Percentiles rank a stretch among this genome's conserved stretches.
These are phyloP conservation scores for Geotrichum australiense DNA, from an alignment of 1,139 yeast genomes.

Conservation along the genomic window DNA sequence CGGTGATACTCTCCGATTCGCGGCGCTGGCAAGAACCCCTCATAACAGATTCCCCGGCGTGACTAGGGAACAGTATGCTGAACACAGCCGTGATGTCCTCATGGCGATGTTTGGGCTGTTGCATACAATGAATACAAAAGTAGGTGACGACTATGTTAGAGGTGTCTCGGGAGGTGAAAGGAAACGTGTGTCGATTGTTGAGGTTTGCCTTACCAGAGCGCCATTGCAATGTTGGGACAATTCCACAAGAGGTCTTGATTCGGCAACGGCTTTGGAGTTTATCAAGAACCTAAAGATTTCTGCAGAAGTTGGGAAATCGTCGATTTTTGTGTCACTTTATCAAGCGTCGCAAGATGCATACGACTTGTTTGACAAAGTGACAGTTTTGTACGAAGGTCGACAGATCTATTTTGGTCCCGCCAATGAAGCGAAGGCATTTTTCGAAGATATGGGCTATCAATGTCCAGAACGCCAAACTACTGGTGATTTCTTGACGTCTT, in stretches of 20 bases:
- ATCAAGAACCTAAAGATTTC: constrained; percentile 58
- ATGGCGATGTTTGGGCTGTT: constrained; percentile 68
- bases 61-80: constrained; percentile 50
- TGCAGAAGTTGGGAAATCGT: constrained; percentile 50
- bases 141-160: constrained; percentile 62
- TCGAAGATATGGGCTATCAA: constrained; percentile 61
- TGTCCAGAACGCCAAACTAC: constrained; percentile 75
- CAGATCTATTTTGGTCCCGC: constrained; percentile 70
- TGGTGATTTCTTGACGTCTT: constrained; percentile 72
- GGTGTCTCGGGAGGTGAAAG: constrained; percentile 86
- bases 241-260: constrained; percentile 68
- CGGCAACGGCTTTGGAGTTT: constrained; percentile 72
- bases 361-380: constrained; percentile 65
- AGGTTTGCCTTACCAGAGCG: constrained; percentile 54
- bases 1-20: constrained; percentile 59
- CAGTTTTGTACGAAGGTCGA: constrained; percentile 66
- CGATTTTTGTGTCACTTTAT: constrained; percentile 71
- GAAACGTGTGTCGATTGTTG: constrained; percentile 73
- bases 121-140: constrained; percentile 62
- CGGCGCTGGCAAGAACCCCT: constrained; percentile 61
- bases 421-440: constrained; percentile 52
- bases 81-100: constrained; percentile 54
- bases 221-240: constrained; percentile 67
- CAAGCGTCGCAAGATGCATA: constrained; percentile 78
- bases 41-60: constrained; percentile 57